These are phyloP conservation scores for Sarocladiaceae sp. DNA, from an alignment of 2,329 filamentous ascomycete genomes.

Conservation along the genomic window DNA sequence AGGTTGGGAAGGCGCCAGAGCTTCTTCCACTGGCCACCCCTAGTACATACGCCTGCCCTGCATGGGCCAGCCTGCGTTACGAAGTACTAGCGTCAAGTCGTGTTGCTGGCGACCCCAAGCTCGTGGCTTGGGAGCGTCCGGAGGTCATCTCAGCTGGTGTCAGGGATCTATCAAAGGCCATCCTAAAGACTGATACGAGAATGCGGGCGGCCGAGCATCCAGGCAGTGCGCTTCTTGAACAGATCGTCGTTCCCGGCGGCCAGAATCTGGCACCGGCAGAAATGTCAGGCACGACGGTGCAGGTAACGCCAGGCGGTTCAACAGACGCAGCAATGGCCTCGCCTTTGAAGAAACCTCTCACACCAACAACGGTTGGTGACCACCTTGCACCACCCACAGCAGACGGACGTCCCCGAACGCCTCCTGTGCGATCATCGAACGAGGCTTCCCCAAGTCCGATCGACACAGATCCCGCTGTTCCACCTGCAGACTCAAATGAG, in stretches of 20 bases:
- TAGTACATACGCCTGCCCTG: slow-evolving; percentile 38
- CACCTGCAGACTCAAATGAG: slow-evolving; percentile 7
- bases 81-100: slow-evolving; percentile 38
- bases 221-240: slow-evolving; percentile 25
- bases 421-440: neutral
- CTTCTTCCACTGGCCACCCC: slow-evolving; percentile 20
- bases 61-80: slow-evolving; percentile 43
- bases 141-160: slow-evolving; percentile 39
- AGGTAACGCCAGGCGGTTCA: slow-evolving; percentile 7
- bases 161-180: slow-evolving; percentile 33
- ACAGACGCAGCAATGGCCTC: neutral
- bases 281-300: slow-evolving; percentile 22
- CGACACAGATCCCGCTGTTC: neutral
- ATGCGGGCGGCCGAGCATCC: slow-evolving; percentile 25
- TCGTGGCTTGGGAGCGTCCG: slow-evolving; percentile 46
- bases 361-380: slow-evolving; percentile 3
- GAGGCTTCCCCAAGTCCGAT: slow-evolving; percentile 6
- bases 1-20: neutral
- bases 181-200: slow-evolving; percentile 33
- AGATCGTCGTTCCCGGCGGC: slow-evolving; percentile 24
- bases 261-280: slow-evolving; percentile 17
- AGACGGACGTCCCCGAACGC: neutral
- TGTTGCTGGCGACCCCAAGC: slow-evolving; percentile 33
- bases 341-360: slow-evolving; percentile 3
- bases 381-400: neutral